phyloP scores from a whole-genome alignment of 257 asterid genomes.

The Plectranthus barbatus region DNA sequence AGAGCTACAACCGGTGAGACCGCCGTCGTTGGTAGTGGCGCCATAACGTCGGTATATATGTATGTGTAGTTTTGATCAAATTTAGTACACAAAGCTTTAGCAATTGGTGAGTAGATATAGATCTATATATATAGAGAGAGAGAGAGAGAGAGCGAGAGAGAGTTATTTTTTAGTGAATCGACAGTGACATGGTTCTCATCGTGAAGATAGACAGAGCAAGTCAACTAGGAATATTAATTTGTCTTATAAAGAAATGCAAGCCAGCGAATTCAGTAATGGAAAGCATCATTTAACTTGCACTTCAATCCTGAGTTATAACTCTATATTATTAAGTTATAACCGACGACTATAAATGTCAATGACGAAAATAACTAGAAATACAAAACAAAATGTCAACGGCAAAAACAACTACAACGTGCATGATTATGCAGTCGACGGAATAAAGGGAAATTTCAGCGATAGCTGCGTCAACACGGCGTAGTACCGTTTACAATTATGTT shows the following conservation, averaged over 20 bases:
- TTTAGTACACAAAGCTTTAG: not conserved
- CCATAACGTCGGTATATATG: conserved; percentile 3
- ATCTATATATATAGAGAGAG: not conserved
- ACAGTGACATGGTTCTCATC: not conserved
- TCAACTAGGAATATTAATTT: too few species aligned
- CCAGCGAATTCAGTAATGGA: too few species aligned
- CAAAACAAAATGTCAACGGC: not conserved
- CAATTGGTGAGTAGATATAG: not conserved
- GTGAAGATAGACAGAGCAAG: not conserved
- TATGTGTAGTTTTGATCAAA: not conserved
- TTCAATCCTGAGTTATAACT: too few species aligned
- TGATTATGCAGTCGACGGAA: too few species aligned
- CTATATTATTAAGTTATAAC: too few species aligned
- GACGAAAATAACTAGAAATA: not conserved
- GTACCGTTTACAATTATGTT: not conserved
- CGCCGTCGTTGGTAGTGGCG: conserved; percentile 17
- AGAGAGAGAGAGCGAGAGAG: too few species aligned
- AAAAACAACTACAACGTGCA: too few species aligned
- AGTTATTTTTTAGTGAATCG: not conserved
- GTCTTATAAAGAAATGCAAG: too few species aligned
- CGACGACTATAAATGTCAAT: not conserved
- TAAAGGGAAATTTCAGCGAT: not conserved
- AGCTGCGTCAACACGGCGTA: conserved; percentile 1
- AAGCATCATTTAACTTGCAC: too few species aligned
- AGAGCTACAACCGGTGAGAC: conserved; percentile 29